Conservation (phyloP, 2,329 filamentous ascomycete species). For the Blumeria graminis region DNA sequence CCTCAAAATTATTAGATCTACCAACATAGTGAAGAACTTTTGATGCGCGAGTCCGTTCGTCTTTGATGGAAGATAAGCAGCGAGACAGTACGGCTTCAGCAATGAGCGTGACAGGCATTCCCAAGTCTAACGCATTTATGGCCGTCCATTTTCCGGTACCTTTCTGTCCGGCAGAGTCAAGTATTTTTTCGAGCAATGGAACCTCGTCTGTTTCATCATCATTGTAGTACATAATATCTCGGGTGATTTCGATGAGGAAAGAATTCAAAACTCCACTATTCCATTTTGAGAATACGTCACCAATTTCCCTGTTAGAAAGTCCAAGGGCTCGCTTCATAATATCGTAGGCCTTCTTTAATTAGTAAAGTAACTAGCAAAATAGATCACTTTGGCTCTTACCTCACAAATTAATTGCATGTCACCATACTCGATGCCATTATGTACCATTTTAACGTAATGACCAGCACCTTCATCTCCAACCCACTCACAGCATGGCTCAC, state of each 20-base stretch:
- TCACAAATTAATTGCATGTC: constrained; percentile 99
- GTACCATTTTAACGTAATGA: constrained; percentile 99
- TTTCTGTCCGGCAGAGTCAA: constrained; percentile 97
- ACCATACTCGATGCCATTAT: constrained; percentile 99
- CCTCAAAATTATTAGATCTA: constrained; percentile 57
- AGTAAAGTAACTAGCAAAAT: constrained; percentile 1
- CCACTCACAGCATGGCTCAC: constrained; percentile 97
- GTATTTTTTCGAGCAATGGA: constrained; percentile 91
- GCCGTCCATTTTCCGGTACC: constrained; percentile 99
- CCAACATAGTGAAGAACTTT: constrained; percentile 50
- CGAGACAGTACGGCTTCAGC: constrained; percentile 90
- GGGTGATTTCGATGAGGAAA: constrained; percentile 97
- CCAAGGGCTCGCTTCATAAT: constrained; percentile 98
- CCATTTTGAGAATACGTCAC: constrained; percentile 83
- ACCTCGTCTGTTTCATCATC: constrained; percentile 71
- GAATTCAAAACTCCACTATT: constrained; percentile 97
- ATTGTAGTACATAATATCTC: constrained; percentile 95
- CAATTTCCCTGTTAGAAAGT: constrained; percentile 78
- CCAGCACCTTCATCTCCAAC: constrained; percentile 98
- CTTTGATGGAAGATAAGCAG: constrained; percentile 85
- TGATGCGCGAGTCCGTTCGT: constrained; percentile 66
- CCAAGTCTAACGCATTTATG: constrained; percentile 94
- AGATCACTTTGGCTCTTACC: constrained; percentile 27
- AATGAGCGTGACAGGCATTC: constrained; percentile 95
- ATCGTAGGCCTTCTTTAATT: constrained; percentile 58